Conservation (phyloP, 371 early-diverging fungal genomes). For the Mucor ambiguus region DNA sequence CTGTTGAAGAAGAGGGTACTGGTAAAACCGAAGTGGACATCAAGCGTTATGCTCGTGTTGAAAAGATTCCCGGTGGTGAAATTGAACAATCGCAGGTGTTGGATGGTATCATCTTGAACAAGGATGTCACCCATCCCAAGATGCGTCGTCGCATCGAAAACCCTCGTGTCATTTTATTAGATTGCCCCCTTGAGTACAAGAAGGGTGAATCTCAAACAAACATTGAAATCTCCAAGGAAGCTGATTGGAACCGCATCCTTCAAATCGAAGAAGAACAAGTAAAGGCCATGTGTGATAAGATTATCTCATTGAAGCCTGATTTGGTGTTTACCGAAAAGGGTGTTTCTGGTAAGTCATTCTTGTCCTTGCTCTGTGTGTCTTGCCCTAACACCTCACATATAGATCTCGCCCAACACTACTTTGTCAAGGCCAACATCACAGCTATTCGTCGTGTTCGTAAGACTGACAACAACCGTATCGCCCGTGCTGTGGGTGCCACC, state of each 20-base stretch:
- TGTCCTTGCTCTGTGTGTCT: background rate
- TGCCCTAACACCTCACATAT: background rate
- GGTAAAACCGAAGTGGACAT: constrained; percentile 90
- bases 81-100: constrained; percentile 97
- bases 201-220: constrained; percentile 99
- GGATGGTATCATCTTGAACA: constrained; percentile 99
- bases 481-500: constrained; percentile 97
- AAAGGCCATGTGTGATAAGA: constrained; percentile 95
- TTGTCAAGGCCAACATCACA: constrained; percentile 97
- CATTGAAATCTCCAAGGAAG: constrained; percentile 97
- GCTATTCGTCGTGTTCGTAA: constrained; percentile 99
- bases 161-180: constrained; percentile 97
- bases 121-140: constrained; percentile 99
- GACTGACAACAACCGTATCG: constrained; percentile 98
- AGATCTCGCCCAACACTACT: constrained; percentile 98
- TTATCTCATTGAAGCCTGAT: constrained; percentile 97
- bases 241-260: constrained; percentile 96
- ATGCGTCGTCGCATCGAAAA: constrained; percentile 99
- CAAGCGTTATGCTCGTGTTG: constrained; percentile 97
- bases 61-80: constrained; percentile 99
- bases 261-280: constrained; percentile 99
- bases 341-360: constrained; percentile 72
- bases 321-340: constrained; percentile 99
- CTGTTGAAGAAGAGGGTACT: constrained; percentile 72
- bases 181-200: constrained; percentile 99